Percentiles rank a stretch among this genome's conserved stretches.
phyloP scores from a whole-genome alignment of 1,139 yeast species.

The Suhomyces taliae region DNA sequence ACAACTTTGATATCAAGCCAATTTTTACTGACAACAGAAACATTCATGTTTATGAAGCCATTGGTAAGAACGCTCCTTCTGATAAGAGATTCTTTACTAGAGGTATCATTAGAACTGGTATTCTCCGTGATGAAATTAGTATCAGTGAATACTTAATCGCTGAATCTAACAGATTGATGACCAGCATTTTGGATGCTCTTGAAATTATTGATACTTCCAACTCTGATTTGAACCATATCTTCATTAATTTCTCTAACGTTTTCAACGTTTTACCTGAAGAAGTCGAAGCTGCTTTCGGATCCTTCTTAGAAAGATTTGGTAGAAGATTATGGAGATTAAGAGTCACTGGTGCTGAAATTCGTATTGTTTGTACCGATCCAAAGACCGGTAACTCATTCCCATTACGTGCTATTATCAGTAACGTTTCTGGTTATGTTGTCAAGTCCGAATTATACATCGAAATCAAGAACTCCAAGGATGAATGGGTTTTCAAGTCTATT shows the following conservation, averaged over 20 bases:
- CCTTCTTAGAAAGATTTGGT: conserved; percentile 96
- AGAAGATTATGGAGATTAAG: conserved; percentile 95
- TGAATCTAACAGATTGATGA: conserved; percentile 93
- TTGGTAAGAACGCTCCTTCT: conserved; percentile 89
- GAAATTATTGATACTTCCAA: conserved; percentile 93
- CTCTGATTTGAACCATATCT: conserved; percentile 94
- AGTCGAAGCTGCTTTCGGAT: conserved; percentile 96
- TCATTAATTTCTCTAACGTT: conserved; percentile 92
- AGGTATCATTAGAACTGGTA: conserved; percentile 96
- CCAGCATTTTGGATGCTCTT: conserved; percentile 90
- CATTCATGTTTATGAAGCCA: conserved; percentile 95
- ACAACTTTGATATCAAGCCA: conserved; percentile 92
- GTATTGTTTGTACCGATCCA: conserved; percentile 93
- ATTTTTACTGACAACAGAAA: conserved; percentile 96
- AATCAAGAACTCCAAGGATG: conserved; percentile 86
- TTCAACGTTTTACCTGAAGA: conserved; percentile 93
- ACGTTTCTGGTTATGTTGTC: conserved; percentile 96
- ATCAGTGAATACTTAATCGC: conserved; percentile 93
- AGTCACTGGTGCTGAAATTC: conserved; percentile 94
- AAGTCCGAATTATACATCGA: conserved; percentile 94
- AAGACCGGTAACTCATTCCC: conserved; percentile 88
- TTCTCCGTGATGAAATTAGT: conserved; percentile 87
- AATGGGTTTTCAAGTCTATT: conserved; percentile 94
- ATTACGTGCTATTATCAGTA: conserved; percentile 91
- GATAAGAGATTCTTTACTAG: conserved; percentile 96